Evolutionary conservation across 2,329 filamentous ascomycete genomes (phyloP), one percentile per base, ranked within the genome.

Genomic region (Xylariaceae sp.): DNA sequence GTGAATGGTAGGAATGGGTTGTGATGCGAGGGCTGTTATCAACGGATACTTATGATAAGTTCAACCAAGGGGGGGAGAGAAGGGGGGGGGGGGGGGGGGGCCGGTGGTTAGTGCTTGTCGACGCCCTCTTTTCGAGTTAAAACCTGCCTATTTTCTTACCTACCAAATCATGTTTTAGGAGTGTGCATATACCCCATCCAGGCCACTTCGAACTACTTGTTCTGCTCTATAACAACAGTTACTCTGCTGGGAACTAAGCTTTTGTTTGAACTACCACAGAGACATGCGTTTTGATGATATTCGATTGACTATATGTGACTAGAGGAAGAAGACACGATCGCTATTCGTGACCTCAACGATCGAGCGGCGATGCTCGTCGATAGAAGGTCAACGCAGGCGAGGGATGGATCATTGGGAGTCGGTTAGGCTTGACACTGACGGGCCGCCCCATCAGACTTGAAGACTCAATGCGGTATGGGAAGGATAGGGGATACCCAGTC

Each of bases 121-220:
- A 47, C 29, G 27, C 51, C 34, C 41, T 47, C 12, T 30, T 47
- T 50, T 44, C 50, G 27, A 49, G 19, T 19, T 19, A 19, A 19
- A 19, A 19, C 19, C 19, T 19, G 19, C 19, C 19, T 19, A 19
- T 19, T 19, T 55, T 52, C 51, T 50, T 31, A 43, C 12, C 48
- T 47, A 51, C 19, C 19, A 19, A 19, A 19, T 43, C 47, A 52
- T 49, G 49, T 51, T 54, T 57, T 32, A 50, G 42, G 56, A 59
- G 57, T 59, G 54, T 55, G 56, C 57, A 61, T 61, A 61, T 57
- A 61, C 54, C 56, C 54, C 48, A 19, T 47, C 31, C 46, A 46
- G 50, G 54, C 50, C 40, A 47, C 39, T 55, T 19, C 44, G 43
- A 47, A 19, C 19, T 19, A 19, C 19, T 19, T 19, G 19, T 19